Evolutionary conservation across 192 early-diverging fungal genomes (phyloP).

Genomic region (Backusella sp.): DNA sequence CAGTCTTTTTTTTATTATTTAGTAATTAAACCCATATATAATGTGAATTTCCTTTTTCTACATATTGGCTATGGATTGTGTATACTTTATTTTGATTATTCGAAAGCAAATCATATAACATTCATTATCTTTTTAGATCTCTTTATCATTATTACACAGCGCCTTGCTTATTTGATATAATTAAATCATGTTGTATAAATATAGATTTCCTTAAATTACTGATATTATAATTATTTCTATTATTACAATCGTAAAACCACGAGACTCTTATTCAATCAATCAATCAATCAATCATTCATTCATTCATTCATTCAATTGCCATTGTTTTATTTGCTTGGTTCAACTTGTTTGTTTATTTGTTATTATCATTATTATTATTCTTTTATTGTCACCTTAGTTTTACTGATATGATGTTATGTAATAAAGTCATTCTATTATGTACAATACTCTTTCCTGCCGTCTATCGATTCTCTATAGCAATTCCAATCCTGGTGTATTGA

Average conservation of each 20-base stretch:
- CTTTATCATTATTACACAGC: background rate
- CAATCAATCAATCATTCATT: no score
- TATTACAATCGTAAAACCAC: background rate
- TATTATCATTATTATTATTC: slow-evolving; percentile 2
- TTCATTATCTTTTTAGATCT: background rate
- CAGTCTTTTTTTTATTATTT: background rate
- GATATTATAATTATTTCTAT: background rate
- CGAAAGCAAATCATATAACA: background rate
- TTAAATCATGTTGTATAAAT: background rate
- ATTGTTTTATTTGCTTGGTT: background rate
- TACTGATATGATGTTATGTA: background rate
- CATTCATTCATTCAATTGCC: background rate
- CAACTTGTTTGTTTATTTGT: background rate
- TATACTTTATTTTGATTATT: background rate
- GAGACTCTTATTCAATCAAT: no score
- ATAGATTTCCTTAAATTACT: background rate
- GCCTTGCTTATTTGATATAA: no score
- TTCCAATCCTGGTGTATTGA: no score
- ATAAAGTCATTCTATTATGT: background rate
- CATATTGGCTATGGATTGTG: background rate
- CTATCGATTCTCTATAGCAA: background rate
- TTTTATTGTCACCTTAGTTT: background rate
- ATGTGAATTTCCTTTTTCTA: background rate
- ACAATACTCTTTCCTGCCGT: background rate
- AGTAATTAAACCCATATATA: background rate